Base-by-base conservation (phyloP, 257 asterid species). In the Solanum medicagineum region DNA sequence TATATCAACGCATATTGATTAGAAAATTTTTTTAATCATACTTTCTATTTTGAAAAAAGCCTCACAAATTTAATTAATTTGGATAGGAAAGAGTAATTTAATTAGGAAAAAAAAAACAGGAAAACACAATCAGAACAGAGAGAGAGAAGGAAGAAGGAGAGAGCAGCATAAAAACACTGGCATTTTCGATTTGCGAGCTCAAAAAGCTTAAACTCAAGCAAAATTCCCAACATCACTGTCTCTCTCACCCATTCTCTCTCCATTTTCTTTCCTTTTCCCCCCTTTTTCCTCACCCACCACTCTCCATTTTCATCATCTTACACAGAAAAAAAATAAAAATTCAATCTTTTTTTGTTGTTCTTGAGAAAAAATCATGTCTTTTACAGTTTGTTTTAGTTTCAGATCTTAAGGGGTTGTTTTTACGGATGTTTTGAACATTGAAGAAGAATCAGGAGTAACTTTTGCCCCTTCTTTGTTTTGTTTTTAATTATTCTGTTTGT, bases 101-200 rank as follows among this genome's bases (percentile, higher is more conserved):
- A 56, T 44, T 1, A 44, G 2, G 13, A 22, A 8, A 11, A 45
- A 19, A 29, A 29, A 75, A 49, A 49, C 12, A 49, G 12, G 19
- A 51, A 24, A 77, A 51, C 45, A 77, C 24, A 51, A 77, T 4
- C 10, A 57, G 24, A 20, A 69, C 22, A 36, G 53, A 81, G 68
- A 44, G 66, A 44, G 66, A 49, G 47, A 15, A 29, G 75, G 47
- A 16, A 24, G 60, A 82, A 81, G 53, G 16, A 63, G 69, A 62
- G 87, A 85, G 88, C 94, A 91, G 89, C 91, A 88, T 84, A 84
- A 66, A 83, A 84, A 84, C 87, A 88, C 90, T 91, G 90, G 90
- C 92, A 91, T 88, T 93, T 91, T 92, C 95, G 98, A 92, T 91
- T 92, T 90, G 82, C 93, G 97, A 90, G 98, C 97, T 75, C 60